Evolutionary conservation across 2,329 filamentous ascomycete species (phyloP).

Genomic region (Curvularia sp.): DNA sequence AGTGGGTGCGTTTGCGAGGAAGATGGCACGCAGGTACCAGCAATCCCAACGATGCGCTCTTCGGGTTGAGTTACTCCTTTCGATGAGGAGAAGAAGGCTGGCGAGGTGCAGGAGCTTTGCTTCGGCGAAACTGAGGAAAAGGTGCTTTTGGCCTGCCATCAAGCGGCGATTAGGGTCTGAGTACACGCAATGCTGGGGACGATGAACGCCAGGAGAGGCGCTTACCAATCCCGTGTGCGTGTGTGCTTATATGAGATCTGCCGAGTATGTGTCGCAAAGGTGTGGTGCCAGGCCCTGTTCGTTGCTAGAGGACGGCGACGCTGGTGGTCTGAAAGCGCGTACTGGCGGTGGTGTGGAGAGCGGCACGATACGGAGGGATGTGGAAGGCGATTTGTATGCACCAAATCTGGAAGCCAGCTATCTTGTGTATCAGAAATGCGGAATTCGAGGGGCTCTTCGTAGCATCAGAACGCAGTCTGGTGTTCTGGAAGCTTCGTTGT

Average conservation of each 20-base stretch:
- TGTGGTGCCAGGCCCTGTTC: not conserved
- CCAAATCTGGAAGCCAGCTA: not conserved
- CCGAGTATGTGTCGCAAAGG: not conserved
- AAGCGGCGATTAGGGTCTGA: conserved; percentile 29
- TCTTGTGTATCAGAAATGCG: not conserved
- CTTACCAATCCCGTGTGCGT: conserved; percentile 23
- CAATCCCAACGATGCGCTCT: conserved; percentile 37
- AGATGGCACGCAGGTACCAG: conserved; percentile 37
- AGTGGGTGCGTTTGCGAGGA: conserved; percentile 38
- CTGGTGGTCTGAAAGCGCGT: not conserved
- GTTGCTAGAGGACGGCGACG: not conserved
- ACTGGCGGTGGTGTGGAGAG: not conserved
- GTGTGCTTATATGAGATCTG: not conserved
- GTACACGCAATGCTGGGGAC: conserved; percentile 17
- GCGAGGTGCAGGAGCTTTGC: conserved; percentile 43
- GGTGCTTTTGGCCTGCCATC: conserved; percentile 45
- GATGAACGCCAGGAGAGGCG: conserved; percentile 24
- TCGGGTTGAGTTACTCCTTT: conserved; percentile 38
- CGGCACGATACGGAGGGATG: not conserved
- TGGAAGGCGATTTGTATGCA: not conserved
- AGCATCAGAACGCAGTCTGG: not conserved
- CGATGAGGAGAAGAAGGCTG: conserved; percentile 39
- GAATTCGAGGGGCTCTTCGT: not conserved
- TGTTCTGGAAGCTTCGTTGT: conserved; percentile 40
- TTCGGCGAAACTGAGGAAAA: conserved; percentile 44